Conservation (phyloP, 495 filamentous ascomycete species). For the Penicillium bialowiezense region DNA sequence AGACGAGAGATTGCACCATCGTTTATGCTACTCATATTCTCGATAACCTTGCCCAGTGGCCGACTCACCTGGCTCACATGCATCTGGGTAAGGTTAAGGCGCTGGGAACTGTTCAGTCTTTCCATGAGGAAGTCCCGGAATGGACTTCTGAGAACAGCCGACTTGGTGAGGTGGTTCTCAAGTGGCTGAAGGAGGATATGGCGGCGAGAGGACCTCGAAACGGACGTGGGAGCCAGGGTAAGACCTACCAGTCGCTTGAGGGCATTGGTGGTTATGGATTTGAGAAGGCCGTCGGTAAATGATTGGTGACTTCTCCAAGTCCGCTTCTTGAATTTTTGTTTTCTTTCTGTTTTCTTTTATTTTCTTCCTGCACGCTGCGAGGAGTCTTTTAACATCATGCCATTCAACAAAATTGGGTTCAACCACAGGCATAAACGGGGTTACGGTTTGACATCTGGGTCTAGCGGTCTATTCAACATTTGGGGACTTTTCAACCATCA, state of each 20-base stretch:
- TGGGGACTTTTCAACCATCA: constrained; percentile 30
- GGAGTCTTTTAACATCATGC: constrained; percentile 16
- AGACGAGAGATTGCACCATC: constrained; percentile 76
- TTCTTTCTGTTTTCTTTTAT: constrained; percentile 7
- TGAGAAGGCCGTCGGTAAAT: constrained; percentile 51
- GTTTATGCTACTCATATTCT: constrained; percentile 98
- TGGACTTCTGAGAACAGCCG: constrained; percentile 60
- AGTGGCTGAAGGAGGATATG: constrained; percentile 84
- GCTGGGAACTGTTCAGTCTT: constrained; percentile 68
- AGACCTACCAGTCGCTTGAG: constrained; percentile 61
- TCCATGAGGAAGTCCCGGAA: constrained; percentile 41
- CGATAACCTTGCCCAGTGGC: constrained; percentile 90
- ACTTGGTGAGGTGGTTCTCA: constrained; percentile 79
- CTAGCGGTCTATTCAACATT: constrained; percentile 32
- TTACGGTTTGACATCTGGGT: constrained; percentile 20
- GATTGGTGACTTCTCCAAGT: not conserved
- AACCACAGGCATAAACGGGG: constrained; percentile 28
- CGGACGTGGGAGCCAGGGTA: constrained; percentile 58
- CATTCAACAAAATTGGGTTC: constrained; percentile 36
- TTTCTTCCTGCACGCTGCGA: constrained; percentile 2
- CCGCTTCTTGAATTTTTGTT: not conserved
- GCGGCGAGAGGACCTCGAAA: constrained; percentile 74
- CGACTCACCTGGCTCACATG: constrained; percentile 95
- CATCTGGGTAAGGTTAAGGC: constrained; percentile 79
- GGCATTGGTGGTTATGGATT: constrained; percentile 81